phyloP scores from a whole-genome alignment of 805 yeast genomes.

The Sungouiella thailandica region DNA sequence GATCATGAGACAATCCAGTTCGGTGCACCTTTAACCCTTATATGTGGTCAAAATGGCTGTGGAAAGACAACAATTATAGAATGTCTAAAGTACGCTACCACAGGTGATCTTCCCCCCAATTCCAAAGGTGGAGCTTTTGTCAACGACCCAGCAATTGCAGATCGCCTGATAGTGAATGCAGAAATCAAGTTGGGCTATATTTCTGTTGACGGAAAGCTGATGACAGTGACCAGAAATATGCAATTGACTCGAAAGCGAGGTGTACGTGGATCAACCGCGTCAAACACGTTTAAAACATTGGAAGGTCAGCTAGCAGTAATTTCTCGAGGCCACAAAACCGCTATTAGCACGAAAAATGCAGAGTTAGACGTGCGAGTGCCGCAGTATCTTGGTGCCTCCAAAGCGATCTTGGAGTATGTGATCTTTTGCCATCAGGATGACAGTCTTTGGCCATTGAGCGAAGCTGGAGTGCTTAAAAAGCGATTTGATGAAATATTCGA shows the following conservation, averaged over 20 bases:
- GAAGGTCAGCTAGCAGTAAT: constrained; percentile 82
- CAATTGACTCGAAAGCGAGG: constrained; percentile 59
- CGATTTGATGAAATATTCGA: constrained; percentile 95
- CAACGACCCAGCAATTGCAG: constrained; percentile 82
- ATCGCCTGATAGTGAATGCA: constrained; percentile 75
- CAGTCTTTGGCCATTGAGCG: constrained; percentile 92
- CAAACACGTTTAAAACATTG: constrained; percentile 72
- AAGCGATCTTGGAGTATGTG: constrained; percentile 84
- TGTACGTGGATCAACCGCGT: constrained; percentile 28
- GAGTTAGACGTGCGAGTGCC: constrained; percentile 85
- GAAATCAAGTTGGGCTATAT: constrained; percentile 86
- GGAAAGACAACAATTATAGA: constrained; percentile 97
- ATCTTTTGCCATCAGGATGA: constrained; percentile 98
- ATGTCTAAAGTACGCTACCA: constrained; percentile 87
- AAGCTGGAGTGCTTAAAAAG: constrained; percentile 83
- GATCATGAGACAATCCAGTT: constrained; percentile 83
- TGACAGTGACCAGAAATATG: constrained; percentile 85
- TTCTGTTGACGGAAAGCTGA: constrained; percentile 63
- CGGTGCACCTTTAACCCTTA: constrained; percentile 84
- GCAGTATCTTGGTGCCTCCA: constrained; percentile 77
- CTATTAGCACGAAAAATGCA: constrained; percentile 74
- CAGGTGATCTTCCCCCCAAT: constrained; percentile 95
- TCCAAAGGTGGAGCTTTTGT: constrained; percentile 94
- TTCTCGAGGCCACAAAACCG: constrained; percentile 60
- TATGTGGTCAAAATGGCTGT: constrained; percentile 94